Evolutionary conservation across 2,329 filamentous ascomycete genomes (phyloP).

Genomic region (Talaromyces pinophilus): DNA sequence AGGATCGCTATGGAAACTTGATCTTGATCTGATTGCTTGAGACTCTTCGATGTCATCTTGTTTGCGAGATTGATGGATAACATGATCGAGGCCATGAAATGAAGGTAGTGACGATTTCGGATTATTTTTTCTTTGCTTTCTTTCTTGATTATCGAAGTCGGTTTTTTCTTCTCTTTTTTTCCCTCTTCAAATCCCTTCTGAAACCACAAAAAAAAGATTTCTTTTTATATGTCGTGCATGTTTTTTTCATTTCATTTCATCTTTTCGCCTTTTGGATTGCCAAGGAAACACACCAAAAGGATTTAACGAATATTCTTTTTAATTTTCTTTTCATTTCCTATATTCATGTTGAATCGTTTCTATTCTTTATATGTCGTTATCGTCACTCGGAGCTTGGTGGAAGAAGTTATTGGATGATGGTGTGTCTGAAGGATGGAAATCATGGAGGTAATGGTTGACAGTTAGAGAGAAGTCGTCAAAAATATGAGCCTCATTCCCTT

Average conservation of each 20-base stretch:
- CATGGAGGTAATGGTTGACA: neutral
- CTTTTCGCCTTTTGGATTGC: constrained; percentile 6
- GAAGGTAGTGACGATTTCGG: constrained; percentile 7
- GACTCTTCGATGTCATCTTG: neutral
- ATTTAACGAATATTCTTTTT: constrained; percentile 8
- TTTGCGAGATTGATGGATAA: constrained; percentile 18
- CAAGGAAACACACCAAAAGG: constrained; percentile 7
- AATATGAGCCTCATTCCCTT: neutral
- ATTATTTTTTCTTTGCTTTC: neutral
- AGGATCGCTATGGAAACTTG: constrained; percentile 21
- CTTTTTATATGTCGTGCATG: neutral
- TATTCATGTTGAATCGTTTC: constrained; percentile 3
- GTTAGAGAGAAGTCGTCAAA: neutral
- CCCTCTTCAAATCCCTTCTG: neutral
- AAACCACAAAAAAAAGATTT: neutral
- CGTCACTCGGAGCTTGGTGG: neutral
- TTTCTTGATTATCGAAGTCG: neutral
- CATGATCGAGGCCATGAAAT: neutral
- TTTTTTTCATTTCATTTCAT: constrained; percentile 13
- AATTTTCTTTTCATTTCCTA: neutral
- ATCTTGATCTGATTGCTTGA: constrained; percentile 17
- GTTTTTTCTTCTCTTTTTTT: neutral
- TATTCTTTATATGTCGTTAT: neutral
- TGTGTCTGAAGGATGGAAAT: neutral
- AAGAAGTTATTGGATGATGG: constrained; percentile 9